Conservation (phyloP, 1,284 basidiomycete species). For the Thecaphora frezii region DNA sequence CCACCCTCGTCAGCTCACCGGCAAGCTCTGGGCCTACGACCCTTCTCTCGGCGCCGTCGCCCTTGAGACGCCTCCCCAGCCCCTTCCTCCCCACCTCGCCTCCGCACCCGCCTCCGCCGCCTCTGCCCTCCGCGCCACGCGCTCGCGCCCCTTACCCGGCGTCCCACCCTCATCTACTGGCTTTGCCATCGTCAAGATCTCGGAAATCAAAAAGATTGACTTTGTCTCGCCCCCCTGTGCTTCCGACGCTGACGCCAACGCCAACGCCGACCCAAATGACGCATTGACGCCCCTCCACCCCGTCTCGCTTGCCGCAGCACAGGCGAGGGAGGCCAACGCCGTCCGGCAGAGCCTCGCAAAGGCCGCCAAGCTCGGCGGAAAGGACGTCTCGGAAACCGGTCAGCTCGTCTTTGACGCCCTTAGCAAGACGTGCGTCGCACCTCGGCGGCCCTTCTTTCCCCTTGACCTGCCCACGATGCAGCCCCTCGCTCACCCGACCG, state of each 20-base stretch:
- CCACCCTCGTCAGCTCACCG: constrained; percentile 18
- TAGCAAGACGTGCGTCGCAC: constrained; percentile 52
- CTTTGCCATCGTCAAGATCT: constrained; percentile 49
- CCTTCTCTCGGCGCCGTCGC: constrained; percentile 40
- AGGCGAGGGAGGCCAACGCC: constrained; percentile 38
- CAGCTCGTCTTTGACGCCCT: constrained; percentile 53
- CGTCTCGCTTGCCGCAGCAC: constrained; percentile 33
- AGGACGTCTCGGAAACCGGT: constrained; percentile 42
- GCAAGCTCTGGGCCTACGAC: constrained; percentile 54
- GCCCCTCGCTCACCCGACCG: background rate
- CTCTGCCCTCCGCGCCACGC: constrained; percentile 26
- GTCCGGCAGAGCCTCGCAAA: constrained; percentile 36
- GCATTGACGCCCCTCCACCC: constrained; percentile 23
- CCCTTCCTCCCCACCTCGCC: constrained; percentile 17
- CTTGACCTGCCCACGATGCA: too few relatives aligned
- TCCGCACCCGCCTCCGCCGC: constrained; percentile 37
- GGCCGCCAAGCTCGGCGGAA: constrained; percentile 31
- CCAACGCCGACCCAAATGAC: background rate
- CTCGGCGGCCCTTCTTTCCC: background rate
- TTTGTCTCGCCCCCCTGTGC: constrained; percentile 11
- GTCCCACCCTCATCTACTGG: constrained; percentile 24
- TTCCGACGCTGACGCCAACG: too few relatives aligned
- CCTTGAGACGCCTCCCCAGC: constrained; percentile 38
- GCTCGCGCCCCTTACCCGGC: constrained; percentile 14
- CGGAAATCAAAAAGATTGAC: constrained; percentile 42